Evolutionary conservation across 2,329 filamentous ascomycete species (phyloP).

Genomic region (Aureobasidium sp.): DNA sequence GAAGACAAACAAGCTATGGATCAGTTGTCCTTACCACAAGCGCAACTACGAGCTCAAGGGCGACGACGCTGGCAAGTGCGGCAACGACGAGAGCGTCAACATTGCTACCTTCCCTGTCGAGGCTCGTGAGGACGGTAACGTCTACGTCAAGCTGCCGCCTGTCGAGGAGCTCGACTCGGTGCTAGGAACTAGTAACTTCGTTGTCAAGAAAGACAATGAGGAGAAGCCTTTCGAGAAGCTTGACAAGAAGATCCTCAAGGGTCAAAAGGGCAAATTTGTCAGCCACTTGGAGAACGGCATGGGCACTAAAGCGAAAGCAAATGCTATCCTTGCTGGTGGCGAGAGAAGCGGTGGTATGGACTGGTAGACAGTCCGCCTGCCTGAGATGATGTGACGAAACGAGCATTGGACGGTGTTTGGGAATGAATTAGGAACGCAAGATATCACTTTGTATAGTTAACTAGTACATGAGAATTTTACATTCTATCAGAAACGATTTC

Average conservation of each 20-base stretch:
- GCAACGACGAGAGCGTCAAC: slow-evolving; percentile 65
- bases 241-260: slow-evolving; percentile 51
- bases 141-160: slow-evolving; percentile 75
- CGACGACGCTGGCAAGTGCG: slow-evolving; percentile 60
- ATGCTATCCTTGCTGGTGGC: slow-evolving; percentile 39
- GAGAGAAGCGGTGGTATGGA: slow-evolving; percentile 38
- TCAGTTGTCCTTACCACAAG: slow-evolving; percentile 84
- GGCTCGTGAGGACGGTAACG: slow-evolving; percentile 64
- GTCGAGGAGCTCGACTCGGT: slow-evolving; percentile 72
- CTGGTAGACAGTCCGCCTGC: slow-evolving; percentile 28
- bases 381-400: slow-evolving; percentile 2
- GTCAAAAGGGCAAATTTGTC: slow-evolving; percentile 42
- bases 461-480: not conserved
- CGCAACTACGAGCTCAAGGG: slow-evolving; percentile 74
- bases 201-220: slow-evolving; percentile 64
- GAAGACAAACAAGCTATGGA: slow-evolving; percentile 61
- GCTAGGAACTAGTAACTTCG: slow-evolving; percentile 72
- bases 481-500: too few relatives aligned
- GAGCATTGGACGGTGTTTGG: slow-evolving; percentile 11
- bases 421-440: not conserved
- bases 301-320: slow-evolving; percentile 38
- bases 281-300: slow-evolving; percentile 40
- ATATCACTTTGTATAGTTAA: not conserved
- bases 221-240: slow-evolving; percentile 48
- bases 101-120: slow-evolving; percentile 79